These are phyloP conservation scores for Phialocephala subalpina DNA, from an alignment of 2,329 filamentous ascomycete species.

Conservation along the genomic window DNA sequence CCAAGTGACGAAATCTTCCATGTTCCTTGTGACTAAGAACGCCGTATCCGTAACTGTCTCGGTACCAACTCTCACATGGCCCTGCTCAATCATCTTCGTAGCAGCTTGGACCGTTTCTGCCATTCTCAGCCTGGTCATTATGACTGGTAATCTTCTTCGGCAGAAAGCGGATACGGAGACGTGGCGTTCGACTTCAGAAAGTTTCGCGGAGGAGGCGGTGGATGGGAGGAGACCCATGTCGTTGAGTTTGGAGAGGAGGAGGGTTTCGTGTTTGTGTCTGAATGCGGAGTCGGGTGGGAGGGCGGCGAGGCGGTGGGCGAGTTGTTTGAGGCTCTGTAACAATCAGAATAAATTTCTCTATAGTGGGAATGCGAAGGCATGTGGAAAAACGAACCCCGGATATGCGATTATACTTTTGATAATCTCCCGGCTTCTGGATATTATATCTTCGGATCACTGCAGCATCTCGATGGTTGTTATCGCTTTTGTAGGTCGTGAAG, in stretches of 20 bases:
- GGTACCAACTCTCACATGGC: constrained; percentile 89
- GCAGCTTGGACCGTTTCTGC: constrained; percentile 87
- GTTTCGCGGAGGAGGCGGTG: constrained; percentile 70
- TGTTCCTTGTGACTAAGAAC: constrained; percentile 85
- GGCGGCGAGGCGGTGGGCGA: constrained; percentile 87
- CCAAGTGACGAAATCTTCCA: constrained; percentile 98
- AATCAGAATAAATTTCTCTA: constrained; percentile 42
- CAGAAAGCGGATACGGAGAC: constrained; percentile 92
- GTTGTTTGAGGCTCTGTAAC: constrained; percentile 78
- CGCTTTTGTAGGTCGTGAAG: constrained; percentile 92
- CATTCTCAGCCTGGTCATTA: constrained; percentile 93
- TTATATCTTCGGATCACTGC: constrained; percentile 84
- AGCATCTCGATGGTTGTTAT: constrained; percentile 86
- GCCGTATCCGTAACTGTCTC: constrained; percentile 91
- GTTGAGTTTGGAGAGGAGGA: constrained; percentile 90
- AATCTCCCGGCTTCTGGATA: constrained; percentile 89
- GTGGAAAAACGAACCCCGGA: constrained; percentile 66
- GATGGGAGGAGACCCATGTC: constrained; percentile 87
- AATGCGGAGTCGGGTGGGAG: constrained; percentile 82
- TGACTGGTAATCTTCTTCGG: constrained; percentile 81
- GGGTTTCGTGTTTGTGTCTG: constrained; percentile 83
- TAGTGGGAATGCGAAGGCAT: not conserved
- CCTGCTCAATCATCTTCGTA: constrained; percentile 90
- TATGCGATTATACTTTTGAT: constrained; percentile 71
- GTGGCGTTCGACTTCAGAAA: constrained; percentile 85